These are phyloP conservation scores for Podospora anserina DNA, from an alignment of 495 filamentous ascomycete species.

Conservation along the genomic window DNA sequence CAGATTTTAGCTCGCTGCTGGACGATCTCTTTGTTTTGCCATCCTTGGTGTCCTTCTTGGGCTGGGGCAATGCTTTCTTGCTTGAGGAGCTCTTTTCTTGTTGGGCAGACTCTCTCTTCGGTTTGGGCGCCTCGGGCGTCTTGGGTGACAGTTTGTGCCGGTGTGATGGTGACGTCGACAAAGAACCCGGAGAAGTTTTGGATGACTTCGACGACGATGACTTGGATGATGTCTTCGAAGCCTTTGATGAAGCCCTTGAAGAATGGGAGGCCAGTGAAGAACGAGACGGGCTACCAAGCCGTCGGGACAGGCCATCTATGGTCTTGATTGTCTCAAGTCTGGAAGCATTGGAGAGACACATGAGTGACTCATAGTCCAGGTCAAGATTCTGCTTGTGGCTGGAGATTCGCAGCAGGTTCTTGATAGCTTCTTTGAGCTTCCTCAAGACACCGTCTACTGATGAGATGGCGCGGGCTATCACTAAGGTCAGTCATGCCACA, in stretches of 20 bases:
- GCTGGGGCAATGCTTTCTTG: slow-evolving; percentile 2
- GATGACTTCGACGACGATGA: slow-evolving; percentile 7
- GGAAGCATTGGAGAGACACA: slow-evolving; percentile 36
- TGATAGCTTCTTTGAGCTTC: slow-evolving; percentile 28
- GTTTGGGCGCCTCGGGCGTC: background rate
- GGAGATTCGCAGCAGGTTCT: slow-evolving; percentile 26
- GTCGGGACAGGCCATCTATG: slow-evolving; percentile 35
- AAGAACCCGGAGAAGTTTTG: slow-evolving; percentile 10
- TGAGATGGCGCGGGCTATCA: slow-evolving; percentile 30
- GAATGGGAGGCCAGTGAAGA: slow-evolving; percentile 22
- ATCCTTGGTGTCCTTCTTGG: background rate
- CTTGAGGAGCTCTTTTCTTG: slow-evolving; percentile 4
- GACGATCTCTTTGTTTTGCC: background rate
- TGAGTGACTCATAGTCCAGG: slow-evolving; percentile 37
- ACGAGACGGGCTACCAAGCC: slow-evolving; percentile 25
- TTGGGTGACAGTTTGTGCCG: slow-evolving; percentile 14
- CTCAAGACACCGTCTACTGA: slow-evolving; percentile 32
- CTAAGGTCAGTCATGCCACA: slow-evolving; percentile 7
- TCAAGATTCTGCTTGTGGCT: slow-evolving; percentile 22
- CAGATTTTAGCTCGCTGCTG: background rate
- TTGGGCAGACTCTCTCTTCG: background rate
- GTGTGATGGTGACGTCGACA: background rate
- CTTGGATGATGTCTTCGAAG: slow-evolving; percentile 10
- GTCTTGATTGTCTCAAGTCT: slow-evolving; percentile 33
- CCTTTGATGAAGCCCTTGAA: slow-evolving; percentile 14